Evolutionary conservation across 441 rosid genomes (phyloP).

Genomic region (Corymbia calophylla): DNA sequence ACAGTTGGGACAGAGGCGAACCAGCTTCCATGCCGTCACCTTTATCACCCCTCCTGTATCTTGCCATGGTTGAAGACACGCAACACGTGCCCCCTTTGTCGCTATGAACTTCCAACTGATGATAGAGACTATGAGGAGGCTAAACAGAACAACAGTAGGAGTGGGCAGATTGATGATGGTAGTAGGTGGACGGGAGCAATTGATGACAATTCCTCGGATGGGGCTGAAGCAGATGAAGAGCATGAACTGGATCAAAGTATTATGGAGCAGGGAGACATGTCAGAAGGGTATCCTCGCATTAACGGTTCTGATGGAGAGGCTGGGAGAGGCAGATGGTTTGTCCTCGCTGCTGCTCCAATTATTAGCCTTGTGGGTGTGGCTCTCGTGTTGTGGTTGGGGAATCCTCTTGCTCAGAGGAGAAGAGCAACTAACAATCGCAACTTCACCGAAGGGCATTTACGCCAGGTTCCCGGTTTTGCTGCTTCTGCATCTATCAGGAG

Average conservation of each 20-base stretch:
- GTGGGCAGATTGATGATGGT: slow-evolving; percentile 14
- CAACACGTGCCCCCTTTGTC: slow-evolving; percentile 92
- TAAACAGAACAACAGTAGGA: slow-evolving; percentile 26
- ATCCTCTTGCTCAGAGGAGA: slow-evolving; percentile 36
- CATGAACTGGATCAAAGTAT: slow-evolving; percentile 12
- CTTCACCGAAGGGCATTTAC: slow-evolving; percentile 4
- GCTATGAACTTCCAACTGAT: slow-evolving; percentile 88
- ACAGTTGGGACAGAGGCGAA: slow-evolving; percentile 43
- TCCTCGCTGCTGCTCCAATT: slow-evolving; percentile 79
- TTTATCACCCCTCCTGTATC: slow-evolving; percentile 77
- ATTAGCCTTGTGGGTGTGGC: slow-evolving; percentile 74
- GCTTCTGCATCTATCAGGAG: slow-evolving; percentile 26
- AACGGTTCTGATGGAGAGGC: slow-evolving; percentile 11
- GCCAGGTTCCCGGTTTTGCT: slow-evolving; percentile 11
- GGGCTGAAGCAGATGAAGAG: slow-evolving; percentile 31
- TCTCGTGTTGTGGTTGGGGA: slow-evolving; percentile 68
- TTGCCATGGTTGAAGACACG: slow-evolving; percentile 78
- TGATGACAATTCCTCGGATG: slow-evolving; percentile 32
- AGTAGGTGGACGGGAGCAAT: slow-evolving; percentile 34
- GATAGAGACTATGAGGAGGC: slow-evolving; percentile 75
- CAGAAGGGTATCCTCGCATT: background rate
- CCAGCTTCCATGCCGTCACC: slow-evolving; percentile 83
- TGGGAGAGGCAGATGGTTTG: slow-evolving; percentile 46
- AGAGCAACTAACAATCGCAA: slow-evolving; percentile 16
- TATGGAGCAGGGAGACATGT: slow-evolving; percentile 15